phyloP scores from a whole-genome alignment of 805 yeast genomes.

The Nakazawaea peltata region DNA sequence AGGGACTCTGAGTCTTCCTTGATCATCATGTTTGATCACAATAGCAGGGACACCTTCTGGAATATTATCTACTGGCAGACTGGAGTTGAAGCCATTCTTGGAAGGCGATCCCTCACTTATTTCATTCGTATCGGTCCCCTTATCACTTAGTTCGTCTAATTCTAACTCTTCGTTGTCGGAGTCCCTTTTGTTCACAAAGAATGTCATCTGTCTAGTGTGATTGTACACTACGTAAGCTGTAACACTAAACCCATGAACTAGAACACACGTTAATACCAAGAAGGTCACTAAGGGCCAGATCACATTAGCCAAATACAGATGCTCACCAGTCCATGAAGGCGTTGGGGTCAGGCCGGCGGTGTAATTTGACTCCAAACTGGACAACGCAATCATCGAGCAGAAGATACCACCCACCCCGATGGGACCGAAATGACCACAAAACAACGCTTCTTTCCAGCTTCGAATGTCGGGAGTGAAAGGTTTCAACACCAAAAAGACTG shows the following conservation, averaged over 20 bases:
- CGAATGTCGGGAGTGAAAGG: conserved; percentile 82
- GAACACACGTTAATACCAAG: conserved; percentile 70
- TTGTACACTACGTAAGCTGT: conserved; percentile 34
- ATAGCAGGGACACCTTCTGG: not conserved
- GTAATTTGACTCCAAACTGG: conserved; percentile 50
- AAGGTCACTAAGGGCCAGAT: conserved; percentile 85
- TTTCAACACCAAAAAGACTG: conserved; percentile 68
- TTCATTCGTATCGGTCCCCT: not conserved
- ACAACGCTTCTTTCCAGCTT: conserved; percentile 89
- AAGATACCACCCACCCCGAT: conserved; percentile 92
- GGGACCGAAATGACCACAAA: conserved; percentile 95
- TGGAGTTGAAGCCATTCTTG: conserved; percentile 3
- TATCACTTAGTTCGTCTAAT: not conserved
- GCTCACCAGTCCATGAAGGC: conserved; percentile 1
- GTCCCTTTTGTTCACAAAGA: conserved; percentile 26
- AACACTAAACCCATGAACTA: conserved; percentile 88
- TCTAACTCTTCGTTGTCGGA: conserved; percentile 15
- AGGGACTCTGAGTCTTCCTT: conserved; percentile 15
- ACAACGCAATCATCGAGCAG: conserved; percentile 73
- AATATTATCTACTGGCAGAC: not conserved
- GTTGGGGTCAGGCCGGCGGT: conserved; percentile 48
- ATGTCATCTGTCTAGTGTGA: conserved; percentile 7
- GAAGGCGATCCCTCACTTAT: conserved; percentile 7
- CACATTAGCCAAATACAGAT: conserved; percentile 15
- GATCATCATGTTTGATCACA: conserved; percentile 10